A percentile compares a stretch with the other conserved stretches of the same genome.
Evolutionary conservation across 768 basidiomycete species (phyloP).

Genomic region (Psilocybe sp.): DNA sequence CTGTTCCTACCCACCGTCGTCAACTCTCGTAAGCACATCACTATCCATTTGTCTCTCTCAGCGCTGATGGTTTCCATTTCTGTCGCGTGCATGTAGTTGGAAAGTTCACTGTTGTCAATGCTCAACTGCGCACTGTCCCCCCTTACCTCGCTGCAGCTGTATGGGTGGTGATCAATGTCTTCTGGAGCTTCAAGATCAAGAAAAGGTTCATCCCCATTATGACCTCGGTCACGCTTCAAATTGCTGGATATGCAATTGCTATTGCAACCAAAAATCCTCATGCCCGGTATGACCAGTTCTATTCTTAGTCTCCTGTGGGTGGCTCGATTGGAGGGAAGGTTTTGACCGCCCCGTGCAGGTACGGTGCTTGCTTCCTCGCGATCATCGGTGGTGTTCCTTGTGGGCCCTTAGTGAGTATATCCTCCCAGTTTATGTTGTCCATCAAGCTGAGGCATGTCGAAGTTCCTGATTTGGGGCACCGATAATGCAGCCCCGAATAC

Average conservation of each 20-base stretch:
- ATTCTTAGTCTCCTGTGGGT: too few relatives aligned
- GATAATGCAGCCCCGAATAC: conserved; percentile 51
- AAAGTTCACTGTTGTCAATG: conserved; percentile 37
- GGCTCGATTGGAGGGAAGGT: neutral
- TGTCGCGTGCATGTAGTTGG: conserved; percentile 13
- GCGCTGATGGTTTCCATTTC: neutral
- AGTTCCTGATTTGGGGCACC: conserved; percentile 44
- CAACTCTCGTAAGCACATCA: conserved; percentile 32
- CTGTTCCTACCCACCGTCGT: conserved; percentile 47
- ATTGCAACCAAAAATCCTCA: conserved; percentile 38
- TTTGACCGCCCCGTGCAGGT: conserved; percentile 19
- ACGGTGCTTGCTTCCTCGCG: conserved; percentile 45
- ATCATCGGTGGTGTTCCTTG: conserved; percentile 35
- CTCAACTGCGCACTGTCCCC: conserved; percentile 48
- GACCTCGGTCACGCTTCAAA: conserved; percentile 31
- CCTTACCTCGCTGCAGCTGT: conserved; percentile 40
- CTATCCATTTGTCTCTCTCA: neutral
- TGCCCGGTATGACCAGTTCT: conserved; percentile 23
- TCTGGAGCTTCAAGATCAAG: conserved; percentile 32
- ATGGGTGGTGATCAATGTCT: conserved; percentile 35
- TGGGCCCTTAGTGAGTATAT: conserved; percentile 29
- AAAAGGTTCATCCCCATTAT: conserved; percentile 34
- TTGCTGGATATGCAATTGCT: conserved; percentile 43
- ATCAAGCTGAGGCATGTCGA: neutral
- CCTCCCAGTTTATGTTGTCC: neutral